These are phyloP conservation scores for Trichoderma reesei DNA, from an alignment of 495 filamentous ascomycete species.

Conservation along the genomic window DNA sequence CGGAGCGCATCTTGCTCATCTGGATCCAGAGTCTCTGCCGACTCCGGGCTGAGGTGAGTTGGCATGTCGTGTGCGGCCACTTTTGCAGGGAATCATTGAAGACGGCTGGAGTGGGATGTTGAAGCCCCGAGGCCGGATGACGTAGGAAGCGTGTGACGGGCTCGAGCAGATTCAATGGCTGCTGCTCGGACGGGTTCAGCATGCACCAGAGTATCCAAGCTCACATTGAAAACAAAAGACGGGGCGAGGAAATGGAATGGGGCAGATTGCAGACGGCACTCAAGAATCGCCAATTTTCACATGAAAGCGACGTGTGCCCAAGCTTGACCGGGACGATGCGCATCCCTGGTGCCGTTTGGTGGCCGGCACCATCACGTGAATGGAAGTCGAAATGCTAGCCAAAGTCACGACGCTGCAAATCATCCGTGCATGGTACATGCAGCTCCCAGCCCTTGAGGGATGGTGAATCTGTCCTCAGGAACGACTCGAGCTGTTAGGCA, in stretches of 20 bases:
- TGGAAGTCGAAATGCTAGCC: not conserved
- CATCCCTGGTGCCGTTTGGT: not conserved
- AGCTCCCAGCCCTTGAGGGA: not conserved
- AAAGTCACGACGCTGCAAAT: conserved; percentile 1
- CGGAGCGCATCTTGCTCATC: conserved; percentile 30
- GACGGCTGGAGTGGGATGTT: conserved; percentile 5
- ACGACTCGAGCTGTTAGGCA: no score
- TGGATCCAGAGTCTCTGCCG: conserved; percentile 10
- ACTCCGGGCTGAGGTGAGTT: conserved; percentile 30
- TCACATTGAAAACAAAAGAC: not conserved
- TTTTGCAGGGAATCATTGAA: conserved; percentile 6
- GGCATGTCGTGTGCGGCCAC: conserved; percentile 22
- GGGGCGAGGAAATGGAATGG: no score
- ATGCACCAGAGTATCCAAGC: not conserved
- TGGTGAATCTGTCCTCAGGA: not conserved
- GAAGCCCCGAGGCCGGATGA: conserved; percentile 6
- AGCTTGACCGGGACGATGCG: not conserved
- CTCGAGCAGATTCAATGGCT: not conserved
- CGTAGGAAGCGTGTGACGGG: not conserved
- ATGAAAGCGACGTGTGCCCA: not conserved
- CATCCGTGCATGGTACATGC: not conserved
- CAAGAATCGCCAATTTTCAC: not conserved
- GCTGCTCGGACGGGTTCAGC: not conserved
- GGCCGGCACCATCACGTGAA: not conserved
- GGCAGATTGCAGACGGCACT: no score